Base-by-base conservation (phyloP, 228 moss, liverwort and hornwort species). In the Sphagnum magellanicum region DNA sequence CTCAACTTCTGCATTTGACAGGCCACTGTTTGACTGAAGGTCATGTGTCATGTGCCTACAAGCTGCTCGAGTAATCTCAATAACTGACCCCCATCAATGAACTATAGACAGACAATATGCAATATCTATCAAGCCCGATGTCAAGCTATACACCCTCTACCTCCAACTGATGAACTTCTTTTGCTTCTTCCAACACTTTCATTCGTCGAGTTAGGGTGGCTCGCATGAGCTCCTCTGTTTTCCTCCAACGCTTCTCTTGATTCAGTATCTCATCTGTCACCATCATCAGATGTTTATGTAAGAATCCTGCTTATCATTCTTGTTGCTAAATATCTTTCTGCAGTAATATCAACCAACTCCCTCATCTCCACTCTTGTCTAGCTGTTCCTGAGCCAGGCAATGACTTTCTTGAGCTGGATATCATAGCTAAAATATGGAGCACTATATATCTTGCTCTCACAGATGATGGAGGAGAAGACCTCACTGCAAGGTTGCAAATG, bases 221-320 rank as follows among this genome's bases (percentile, higher is more conserved):
- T 71, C 93, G 83, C 91, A 93, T 91, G 50, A 74, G 81, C 69
- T 89, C 93, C 77, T 93, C 93, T 2, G 91, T 93, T 71, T 84
- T 83, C 64, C 93, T 88, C 91, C 93, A 93, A 59, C 89, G 83
- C 73, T 79, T 77, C 70, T 93, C 91, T 60, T 89, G 76, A 70
- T 79, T 79, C 68, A 78, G 73, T 32, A 93, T 89, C 51, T 93
- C 93, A 68, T 93, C 91, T 90, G 84, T 50, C 55, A 58, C 6
- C 16, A 61, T 55, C 32, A 32, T 32, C 32, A 32, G 32, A 32
- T 32, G 32, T 32, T 32, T 32, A 32, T 32, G 32, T 32, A 32
- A 32, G 32, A 32, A 32, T 32, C 3, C 32, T 32, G 3, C 32
- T 32, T 3, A 32, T 32, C 32, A 32, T 32, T 32, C 32, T 32